Conservation (phyloP, 2,329 filamentous ascomycete species). For the Lomentospora prolificans region DNA sequence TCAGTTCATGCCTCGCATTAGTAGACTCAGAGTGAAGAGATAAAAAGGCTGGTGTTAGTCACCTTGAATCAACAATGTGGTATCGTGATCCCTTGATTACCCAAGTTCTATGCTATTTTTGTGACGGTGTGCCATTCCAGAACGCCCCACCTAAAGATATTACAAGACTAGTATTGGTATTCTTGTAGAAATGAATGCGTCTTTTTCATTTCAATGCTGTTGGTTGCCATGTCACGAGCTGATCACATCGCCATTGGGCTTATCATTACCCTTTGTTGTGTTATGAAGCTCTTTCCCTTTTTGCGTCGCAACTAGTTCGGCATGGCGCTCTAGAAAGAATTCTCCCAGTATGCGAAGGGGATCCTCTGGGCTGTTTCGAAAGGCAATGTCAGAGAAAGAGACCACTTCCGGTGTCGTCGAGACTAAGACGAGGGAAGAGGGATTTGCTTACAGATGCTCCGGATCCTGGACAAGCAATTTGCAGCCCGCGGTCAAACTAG, state of each 20-base stretch:
- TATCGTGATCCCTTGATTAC: not conserved
- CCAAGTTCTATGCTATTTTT: not conserved
- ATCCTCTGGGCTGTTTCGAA: constrained; percentile 46
- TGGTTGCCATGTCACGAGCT: not conserved
- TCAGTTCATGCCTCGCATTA: not conserved
- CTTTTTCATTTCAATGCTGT: too few relatives aligned
- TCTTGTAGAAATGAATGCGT: too few relatives aligned
- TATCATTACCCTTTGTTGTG: not conserved
- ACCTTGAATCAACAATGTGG: not conserved
- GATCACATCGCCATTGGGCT: not conserved
- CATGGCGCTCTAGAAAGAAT: constrained; percentile 58
- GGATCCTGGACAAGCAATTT: constrained; percentile 1
- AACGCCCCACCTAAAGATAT: not conserved
- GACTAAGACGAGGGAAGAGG: not conserved
- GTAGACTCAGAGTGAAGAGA: not conserved
- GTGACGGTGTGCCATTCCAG: not conserved
- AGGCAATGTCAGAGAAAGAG: not conserved
- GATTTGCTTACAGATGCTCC: not conserved
- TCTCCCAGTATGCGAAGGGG: constrained; percentile 61
- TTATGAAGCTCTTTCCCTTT: not conserved
- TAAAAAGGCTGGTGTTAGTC: not conserved
- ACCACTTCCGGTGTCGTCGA: not conserved
- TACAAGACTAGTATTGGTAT: too few relatives aligned
- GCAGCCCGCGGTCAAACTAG: not conserved
- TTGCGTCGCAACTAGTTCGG: constrained; percentile 12